A percentile compares a stretch with the other conserved stretches of the same genome.
These are phyloP conservation scores for Puya raimondii DNA, from an alignment of 176 grass and related monocot species.

Conservation along the genomic window DNA sequence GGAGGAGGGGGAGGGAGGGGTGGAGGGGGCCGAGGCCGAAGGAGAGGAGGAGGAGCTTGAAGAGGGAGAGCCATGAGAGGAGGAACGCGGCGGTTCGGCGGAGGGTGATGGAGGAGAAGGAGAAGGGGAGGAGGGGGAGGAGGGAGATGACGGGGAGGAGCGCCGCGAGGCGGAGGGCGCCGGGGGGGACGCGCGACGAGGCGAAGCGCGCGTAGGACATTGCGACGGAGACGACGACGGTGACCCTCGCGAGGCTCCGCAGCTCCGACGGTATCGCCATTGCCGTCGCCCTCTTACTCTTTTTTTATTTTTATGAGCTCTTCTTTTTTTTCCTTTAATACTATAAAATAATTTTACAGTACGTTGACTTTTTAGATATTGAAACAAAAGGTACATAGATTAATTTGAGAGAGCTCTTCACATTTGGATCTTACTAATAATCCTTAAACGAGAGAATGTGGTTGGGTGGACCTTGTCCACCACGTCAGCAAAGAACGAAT, in stretches of 20 bases:
- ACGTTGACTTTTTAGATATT: too few relatives aligned
- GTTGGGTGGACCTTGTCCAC: too few relatives aligned
- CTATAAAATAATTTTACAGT: too few relatives aligned
- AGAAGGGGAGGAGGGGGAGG: constrained; percentile 25
- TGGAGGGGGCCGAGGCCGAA: constrained; percentile 39
- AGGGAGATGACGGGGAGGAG: constrained; percentile 41
- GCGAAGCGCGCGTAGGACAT: constrained; percentile 38
- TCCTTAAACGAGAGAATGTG: too few relatives aligned
- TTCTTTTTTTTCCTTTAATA: too few relatives aligned
- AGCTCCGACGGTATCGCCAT: constrained; percentile 14
- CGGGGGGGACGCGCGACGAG: constrained; percentile 19
- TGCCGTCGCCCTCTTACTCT: too few relatives aligned
- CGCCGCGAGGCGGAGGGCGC: constrained; percentile 26
- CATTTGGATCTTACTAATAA: too few relatives aligned
- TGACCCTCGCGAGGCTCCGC: constrained; percentile 12
- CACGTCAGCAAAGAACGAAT: too few relatives aligned
- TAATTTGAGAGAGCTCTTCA: too few relatives aligned
- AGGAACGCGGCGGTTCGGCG: constrained; percentile 43
- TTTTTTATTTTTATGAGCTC: too few relatives aligned
- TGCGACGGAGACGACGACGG: constrained; percentile 10
- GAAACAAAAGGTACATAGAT: too few relatives aligned
- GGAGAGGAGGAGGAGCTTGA: constrained; percentile 61
- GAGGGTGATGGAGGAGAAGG: constrained; percentile 42
- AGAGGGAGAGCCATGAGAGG: constrained; percentile 43
- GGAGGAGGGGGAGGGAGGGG: constrained; percentile 22